Percentiles rank a stretch among this genome's conserved stretches.
phyloP scores from a whole-genome alignment of 2,329 filamentous ascomycete genomes.

The Ceratocystis eucalypticola region DNA sequence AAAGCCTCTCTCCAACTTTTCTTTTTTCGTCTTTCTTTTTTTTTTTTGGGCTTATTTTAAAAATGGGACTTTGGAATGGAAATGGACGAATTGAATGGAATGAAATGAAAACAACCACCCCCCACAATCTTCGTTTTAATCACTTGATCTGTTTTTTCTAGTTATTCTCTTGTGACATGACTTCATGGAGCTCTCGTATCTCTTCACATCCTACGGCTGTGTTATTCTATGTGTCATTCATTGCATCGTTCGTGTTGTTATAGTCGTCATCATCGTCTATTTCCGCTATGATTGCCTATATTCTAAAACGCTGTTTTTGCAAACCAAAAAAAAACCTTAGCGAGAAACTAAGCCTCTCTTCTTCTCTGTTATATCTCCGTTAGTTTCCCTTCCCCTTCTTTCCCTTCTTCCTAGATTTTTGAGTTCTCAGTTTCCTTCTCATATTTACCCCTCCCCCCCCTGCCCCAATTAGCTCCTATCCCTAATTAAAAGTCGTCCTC shows the following conservation, averaged over 20 bases:
- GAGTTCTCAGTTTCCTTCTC: too few species aligned
- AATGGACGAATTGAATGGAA: too few species aligned
- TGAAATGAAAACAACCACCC: too few species aligned
- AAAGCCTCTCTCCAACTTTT: not conserved
- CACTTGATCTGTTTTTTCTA: too few species aligned
- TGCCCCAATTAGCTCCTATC: not conserved
- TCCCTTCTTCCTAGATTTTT: not conserved
- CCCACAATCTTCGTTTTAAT: too few species aligned
- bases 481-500: not conserved
- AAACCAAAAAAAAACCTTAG: not conserved
- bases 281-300: conserved; percentile 6
- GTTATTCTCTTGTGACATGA: too few species aligned
- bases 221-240: not conserved
- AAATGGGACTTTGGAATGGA: too few species aligned
- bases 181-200: too few species aligned
- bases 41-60: too few species aligned
- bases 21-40: not conserved
- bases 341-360: not conserved
- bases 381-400: not conserved
- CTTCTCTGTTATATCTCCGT: not conserved
- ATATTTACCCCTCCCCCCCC: too few species aligned
- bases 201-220: too few species aligned
- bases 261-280: conserved; percentile 2
- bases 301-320: not conserved
- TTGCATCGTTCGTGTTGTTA: not conserved